Evolutionary conservation across 2,329 filamentous ascomycete genomes (phyloP), one percentile per base, ranked within the genome.

Genomic region (Botryotinia convoluta): DNA sequence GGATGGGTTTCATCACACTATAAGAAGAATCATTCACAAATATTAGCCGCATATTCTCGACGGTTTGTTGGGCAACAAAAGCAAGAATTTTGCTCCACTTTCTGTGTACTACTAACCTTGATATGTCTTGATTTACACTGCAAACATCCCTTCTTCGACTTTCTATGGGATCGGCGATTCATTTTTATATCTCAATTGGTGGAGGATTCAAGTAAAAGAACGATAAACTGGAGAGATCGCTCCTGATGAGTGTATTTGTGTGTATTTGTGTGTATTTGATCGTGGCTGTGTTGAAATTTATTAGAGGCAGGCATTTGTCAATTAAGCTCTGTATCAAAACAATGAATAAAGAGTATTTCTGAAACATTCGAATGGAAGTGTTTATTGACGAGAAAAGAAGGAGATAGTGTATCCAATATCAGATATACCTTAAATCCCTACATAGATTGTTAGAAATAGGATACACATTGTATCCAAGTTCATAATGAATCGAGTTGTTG

Each of bases 1-100:
- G 78, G 77, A 29, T 61, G 75, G 65, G 63, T 60, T 69, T 79
- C 78, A 70, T 79, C 77, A 32, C 78, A 79, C 78, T 79, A 45
- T 29, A 32, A 45, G 29, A 29, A 35, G 51, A 7, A 57, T 29
- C 51, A 1, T 57, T 29, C 14, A 45, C 32, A 37, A 45, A 39
- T 14, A 26, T 45, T 26, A 51, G 68, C 37, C 8, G 39, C 44
- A n/a, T 37, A 48, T 35, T 18, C 18, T 29, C 51, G 45, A 29
- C 26, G 18, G 42, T 37, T 32, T 26, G 37, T 59, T 35, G 22
- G 22, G 29, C 9, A 68, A 48, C 6, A 32, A n/a, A 32, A 37
- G 29, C 1, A 37, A 22, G 29, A 48, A 2, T 26, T 37, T 32
- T 20, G 20, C 12, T 61, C n/a, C 14, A 37, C 44, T 32, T 32